Percentiles rank a stretch among this genome's conserved stretches.
Evolutionary conservation across 345 rosid genomes (phyloP).

Genomic region (Lumnitzera littorea): DNA sequence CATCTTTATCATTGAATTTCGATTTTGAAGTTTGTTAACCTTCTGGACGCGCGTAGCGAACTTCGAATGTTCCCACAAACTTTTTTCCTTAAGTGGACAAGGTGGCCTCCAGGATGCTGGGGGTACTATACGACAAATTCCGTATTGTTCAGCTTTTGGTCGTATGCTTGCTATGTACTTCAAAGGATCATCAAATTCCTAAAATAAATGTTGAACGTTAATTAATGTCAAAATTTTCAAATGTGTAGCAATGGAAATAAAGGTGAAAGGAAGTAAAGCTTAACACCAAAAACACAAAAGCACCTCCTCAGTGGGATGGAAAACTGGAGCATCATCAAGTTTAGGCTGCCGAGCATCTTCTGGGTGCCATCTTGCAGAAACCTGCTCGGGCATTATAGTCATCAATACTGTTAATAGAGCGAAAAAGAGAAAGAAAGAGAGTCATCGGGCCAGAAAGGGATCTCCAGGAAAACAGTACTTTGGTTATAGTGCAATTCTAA

Average conservation of each 20-base stretch:
- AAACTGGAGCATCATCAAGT: conserved; percentile 78
- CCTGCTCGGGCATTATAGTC: conserved; percentile 36
- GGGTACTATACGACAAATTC: conserved; percentile 97
- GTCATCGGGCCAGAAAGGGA: neutral
- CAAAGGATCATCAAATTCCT: conserved; percentile 97
- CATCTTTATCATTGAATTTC: conserved; percentile 65
- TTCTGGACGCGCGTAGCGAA: conserved; percentile 93
- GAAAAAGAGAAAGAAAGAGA: conserved; percentile 9
- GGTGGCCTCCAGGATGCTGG: conserved; percentile 97
- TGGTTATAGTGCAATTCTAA: too few species aligned
- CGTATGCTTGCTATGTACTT: conserved; percentile 79
- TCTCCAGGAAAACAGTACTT: too few species aligned
- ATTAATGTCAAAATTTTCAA: neutral
- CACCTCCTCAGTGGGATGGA: conserved; percentile 93
- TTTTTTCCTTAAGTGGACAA: conserved; percentile 69
- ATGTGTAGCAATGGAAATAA: too few species aligned
- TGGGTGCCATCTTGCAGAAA: conserved; percentile 75
- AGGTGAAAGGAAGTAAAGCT: too few species aligned
- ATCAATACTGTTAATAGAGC: conserved; percentile 5
- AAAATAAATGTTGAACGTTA: conserved; percentile 1
- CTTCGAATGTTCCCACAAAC: conserved; percentile 67
- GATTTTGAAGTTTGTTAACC: conserved; percentile 95
- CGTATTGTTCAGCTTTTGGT: conserved; percentile 79
- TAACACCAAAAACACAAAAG: conserved; percentile 5
- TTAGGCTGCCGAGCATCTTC: conserved; percentile 64